Conservation (phyloP, 2,329 filamentous ascomycete species). For the Pyrenochaeta sp. region DNA sequence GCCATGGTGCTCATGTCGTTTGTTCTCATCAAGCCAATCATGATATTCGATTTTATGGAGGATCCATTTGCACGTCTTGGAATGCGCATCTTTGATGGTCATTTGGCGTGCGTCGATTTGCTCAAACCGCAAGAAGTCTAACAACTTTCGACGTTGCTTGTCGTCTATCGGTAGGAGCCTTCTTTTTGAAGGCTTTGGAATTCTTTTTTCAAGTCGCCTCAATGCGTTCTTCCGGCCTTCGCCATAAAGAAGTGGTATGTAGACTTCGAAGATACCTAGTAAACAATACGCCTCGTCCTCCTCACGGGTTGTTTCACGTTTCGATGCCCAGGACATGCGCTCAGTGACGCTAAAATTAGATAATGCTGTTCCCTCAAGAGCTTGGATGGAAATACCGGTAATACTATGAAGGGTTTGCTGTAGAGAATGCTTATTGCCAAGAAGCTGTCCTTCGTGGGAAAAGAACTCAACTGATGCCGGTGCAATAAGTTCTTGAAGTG, state of each 20-base stretch:
- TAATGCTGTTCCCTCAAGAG: neutral
- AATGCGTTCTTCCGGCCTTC: slow-evolving; percentile 4
- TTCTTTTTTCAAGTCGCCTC: neutral
- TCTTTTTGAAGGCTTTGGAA: neutral
- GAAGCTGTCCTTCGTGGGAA: neutral
- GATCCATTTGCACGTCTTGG: slow-evolving; percentile 51
- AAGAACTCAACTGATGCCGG: slow-evolving; percentile 6
- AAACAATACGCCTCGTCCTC: slow-evolving; percentile 9
- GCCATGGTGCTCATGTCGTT: slow-evolving; percentile 29
- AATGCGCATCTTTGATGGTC: slow-evolving; percentile 48
- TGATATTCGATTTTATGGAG: slow-evolving; percentile 41
- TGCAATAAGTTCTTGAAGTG: slow-evolving; percentile 9
- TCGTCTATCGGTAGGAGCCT: neutral
- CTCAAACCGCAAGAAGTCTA: slow-evolving; percentile 8
- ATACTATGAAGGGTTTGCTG: slow-evolving; percentile 5
- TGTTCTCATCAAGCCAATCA: slow-evolving; percentile 47
- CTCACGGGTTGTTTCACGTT: neutral
- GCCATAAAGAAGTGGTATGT: slow-evolving; percentile 6
- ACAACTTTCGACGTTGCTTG: neutral
- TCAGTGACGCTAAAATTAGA: slow-evolving; percentile 3
- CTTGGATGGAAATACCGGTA: slow-evolving; percentile 1
- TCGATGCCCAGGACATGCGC: slow-evolving; percentile 13
- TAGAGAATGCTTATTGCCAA: slow-evolving; percentile 3
- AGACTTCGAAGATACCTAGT: slow-evolving; percentile 6
- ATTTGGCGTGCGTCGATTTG: slow-evolving; percentile 49